Conservation (phyloP, 164 flowering plant species). For the Hamamelis virginiana region DNA sequence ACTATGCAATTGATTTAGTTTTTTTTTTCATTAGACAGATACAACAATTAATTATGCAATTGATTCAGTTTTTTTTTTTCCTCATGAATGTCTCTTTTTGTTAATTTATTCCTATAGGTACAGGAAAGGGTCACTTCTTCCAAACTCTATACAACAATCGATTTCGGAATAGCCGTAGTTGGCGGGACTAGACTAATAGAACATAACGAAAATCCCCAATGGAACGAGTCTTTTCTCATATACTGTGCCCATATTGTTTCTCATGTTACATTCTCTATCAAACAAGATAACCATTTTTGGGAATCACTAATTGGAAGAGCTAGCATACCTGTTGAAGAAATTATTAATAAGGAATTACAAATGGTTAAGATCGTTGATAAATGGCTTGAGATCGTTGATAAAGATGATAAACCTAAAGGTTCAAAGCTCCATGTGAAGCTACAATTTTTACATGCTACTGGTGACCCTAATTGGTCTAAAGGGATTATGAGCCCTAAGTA, state of each 20-base stretch:
- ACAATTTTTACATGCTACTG: conserved; percentile 41
- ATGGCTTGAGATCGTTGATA: conserved; percentile 53
- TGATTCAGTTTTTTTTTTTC: too few relatives aligned
- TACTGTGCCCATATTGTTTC: conserved; percentile 76
- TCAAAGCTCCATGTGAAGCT: conserved; percentile 63
- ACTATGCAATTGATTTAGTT: too few relatives aligned
- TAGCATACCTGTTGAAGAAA: conserved; percentile 52
- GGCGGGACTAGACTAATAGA: too few relatives aligned
- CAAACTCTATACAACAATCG: too few relatives aligned
- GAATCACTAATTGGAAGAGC: conserved; percentile 68
- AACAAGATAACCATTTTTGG: conserved; percentile 61
- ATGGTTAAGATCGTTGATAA: conserved; percentile 54
- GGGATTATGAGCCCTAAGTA: conserved; percentile 54
- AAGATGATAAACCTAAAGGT: conserved; percentile 35
- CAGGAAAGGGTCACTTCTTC: too few relatives aligned
- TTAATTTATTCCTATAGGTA: too few relatives aligned
- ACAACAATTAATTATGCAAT: too few relatives aligned
- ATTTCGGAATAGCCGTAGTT: too few relatives aligned
- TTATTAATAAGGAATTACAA: conserved; percentile 34
- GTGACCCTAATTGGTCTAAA: conserved; percentile 45
- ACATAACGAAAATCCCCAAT: conserved; percentile 63
- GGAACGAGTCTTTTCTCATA: conserved; percentile 66
- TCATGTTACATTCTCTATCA: conserved; percentile 58
- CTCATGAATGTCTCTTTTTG: too few relatives aligned
- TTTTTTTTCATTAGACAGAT: too few relatives aligned